phyloP scores from a whole-genome alignment of 2,329 filamentous ascomycete genomes.

The Pseudogymnoascus sp. region DNA sequence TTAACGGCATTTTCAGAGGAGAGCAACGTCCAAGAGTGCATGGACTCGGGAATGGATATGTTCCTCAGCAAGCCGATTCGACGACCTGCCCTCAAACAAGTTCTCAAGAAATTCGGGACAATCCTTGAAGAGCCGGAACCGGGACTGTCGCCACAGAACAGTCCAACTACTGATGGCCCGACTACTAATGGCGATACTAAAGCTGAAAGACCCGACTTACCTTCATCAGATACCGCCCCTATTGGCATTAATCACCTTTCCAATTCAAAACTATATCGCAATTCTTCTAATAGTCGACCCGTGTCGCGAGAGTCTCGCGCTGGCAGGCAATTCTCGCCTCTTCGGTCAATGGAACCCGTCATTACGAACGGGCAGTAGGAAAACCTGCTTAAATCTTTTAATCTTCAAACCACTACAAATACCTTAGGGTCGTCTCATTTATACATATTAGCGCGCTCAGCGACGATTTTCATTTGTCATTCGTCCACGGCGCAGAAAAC shows the following conservation, averaged over 20 bases:
- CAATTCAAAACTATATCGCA: background rate
- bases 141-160: conserved; percentile 1
- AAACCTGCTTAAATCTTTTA: background rate
- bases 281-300: background rate
- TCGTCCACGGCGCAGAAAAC: conserved; percentile 6
- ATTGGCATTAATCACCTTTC: background rate
- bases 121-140: conserved; percentile 59
- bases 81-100: conserved; percentile 76
- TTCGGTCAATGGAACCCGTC: background rate
- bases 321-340: background rate
- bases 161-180: background rate
- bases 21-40: conserved; percentile 77
- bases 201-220: background rate
- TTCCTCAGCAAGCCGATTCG: conserved; percentile 73
- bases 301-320: background rate
- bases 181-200: background rate
- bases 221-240: background rate
- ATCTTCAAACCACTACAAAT: background rate
- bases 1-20: conserved; percentile 87
- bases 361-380: background rate
- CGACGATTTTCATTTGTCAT: conserved; percentile 4
- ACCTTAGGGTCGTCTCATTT: background rate
- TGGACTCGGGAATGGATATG: conserved; percentile 87
- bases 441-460: background rate
- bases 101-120: conserved; percentile 75